Conservation (phyloP, 331 rosid species). For the Erythrophleum ivorense region DNA sequence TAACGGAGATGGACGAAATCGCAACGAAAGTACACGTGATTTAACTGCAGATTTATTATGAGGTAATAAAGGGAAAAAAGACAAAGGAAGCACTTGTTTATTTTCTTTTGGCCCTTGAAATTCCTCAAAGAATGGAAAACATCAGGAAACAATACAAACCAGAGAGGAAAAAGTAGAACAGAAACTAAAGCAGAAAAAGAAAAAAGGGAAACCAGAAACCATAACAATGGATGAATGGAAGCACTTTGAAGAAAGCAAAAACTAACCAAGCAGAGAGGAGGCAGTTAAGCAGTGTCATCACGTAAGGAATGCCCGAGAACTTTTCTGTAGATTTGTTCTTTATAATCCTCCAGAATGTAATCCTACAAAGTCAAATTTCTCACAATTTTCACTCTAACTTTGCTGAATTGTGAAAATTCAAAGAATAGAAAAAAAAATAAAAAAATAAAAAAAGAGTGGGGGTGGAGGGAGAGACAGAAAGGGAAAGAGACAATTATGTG, state of each 20-base stretch:
- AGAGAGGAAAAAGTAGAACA: too few species aligned
- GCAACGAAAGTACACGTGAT: neutral
- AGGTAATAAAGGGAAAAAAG: neutral
- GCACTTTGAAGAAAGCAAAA: neutral
- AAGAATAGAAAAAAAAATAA: neutral
- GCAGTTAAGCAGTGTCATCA: constrained; percentile 84
- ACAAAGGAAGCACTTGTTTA: neutral
- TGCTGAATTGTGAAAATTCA: neutral
- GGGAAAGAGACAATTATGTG: neutral
- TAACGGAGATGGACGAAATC: neutral
- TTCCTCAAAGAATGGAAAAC: neutral
- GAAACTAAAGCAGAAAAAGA: neutral
- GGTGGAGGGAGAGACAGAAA: neutral
- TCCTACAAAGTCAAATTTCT: constrained; percentile 42
- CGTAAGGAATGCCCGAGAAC: constrained; percentile 87
- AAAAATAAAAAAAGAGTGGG: neutral
- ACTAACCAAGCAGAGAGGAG: constrained; percentile 83
- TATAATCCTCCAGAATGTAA: constrained; percentile 78
- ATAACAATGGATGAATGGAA: neutral
- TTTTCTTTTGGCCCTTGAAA: neutral
- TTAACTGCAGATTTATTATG: neutral
- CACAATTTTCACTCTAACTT: constrained; percentile 16
- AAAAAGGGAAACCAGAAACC: too few species aligned
- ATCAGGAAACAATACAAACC: neutral
- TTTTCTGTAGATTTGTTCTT: constrained; percentile 63